Evolutionary conservation across 1,284 basidiomycete genomes (phyloP), one percentile per base, ranked within the genome.

Genomic region (Austroboletus novae-zelandiae): DNA sequence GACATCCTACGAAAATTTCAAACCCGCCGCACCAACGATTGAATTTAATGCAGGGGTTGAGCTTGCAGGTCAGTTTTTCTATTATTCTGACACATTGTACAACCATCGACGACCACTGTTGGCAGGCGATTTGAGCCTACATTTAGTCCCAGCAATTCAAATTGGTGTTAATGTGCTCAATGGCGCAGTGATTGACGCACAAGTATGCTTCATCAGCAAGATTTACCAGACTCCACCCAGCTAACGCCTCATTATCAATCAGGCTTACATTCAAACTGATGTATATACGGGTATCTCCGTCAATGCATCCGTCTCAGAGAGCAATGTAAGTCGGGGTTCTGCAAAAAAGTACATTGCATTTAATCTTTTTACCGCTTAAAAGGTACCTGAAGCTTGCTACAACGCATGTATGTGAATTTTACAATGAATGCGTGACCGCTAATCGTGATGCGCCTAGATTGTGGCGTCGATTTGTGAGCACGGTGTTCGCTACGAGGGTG

Each of bases 101-200:
- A 31, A 31, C 30, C 11, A 31, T 8, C 30, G 11, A 31, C 30
- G n/a, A n/a, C 11, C 11, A 31, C 11, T 9, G 23, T 18, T 20
- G 20, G 18, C 9, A 46, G 51, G 51, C 31, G 51, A 45, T 35
- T 1, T 53, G 18, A 37, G 40, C 42, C n/a, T 49, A 23, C 47
- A 53, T n/a, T 17, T 53, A 17, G 29, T 34, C 5, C 51, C 51
- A 7, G 27, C 35, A 14, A 15, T 53, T 34, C 47, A 53, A 42
- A 17, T 53, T 13, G 51, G 51, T 37, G 27, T 53, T 14, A 31
- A n/a, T 9, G 30, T 53, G 6, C 42, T 53, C 42, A 34, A 40
- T 29, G 51, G 51, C 37, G 31, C 25, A 41, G 14, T 53, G 27
- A 31, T 53, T 4, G 47, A 53, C 23, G 51, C 51, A 4, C 31